A percentile compares a stretch with the other conserved stretches of the same genome.
These are phyloP conservation scores for Erysimum cheiranthoides DNA, from an alignment of 345 rosid species.

Conservation along the genomic window DNA sequence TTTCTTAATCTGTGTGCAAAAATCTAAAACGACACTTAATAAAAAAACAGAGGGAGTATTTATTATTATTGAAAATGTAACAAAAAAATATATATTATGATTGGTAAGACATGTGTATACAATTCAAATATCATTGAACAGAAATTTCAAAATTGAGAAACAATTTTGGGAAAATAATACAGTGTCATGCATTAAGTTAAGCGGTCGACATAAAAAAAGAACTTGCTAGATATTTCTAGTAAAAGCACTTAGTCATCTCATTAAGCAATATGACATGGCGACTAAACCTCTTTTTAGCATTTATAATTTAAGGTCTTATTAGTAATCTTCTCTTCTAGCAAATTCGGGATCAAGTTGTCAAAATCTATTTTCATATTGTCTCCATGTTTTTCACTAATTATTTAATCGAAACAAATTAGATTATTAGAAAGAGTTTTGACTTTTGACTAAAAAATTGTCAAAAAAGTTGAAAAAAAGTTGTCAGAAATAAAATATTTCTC, in stretches of 20 bases:
- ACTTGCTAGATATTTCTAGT: neutral
- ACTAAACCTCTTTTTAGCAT: slow-evolving; percentile 5
- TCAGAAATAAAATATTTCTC: neutral
- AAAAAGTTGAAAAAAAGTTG: slow-evolving; percentile 12
- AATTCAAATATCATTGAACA: too few species aligned
- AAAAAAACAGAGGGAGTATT: too few species aligned
- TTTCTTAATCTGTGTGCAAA: too few species aligned
- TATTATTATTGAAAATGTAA: too few species aligned
- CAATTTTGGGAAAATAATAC: neutral
- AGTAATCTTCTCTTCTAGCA: slow-evolving; percentile 11
- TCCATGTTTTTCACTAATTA: neutral
- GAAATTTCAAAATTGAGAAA: too few species aligned
- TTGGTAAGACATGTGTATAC: too few species aligned
- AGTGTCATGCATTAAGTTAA: neutral
- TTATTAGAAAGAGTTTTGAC: neutral
- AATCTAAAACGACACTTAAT: too few species aligned
- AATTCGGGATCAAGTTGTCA: slow-evolving; percentile 6
- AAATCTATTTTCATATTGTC: neutral
- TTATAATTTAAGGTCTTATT: too few species aligned
- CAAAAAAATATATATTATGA: too few species aligned
- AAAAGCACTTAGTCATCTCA: neutral
- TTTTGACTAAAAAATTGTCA: neutral
- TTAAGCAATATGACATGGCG: slow-evolving; percentile 6
- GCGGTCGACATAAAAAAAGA: neutral
- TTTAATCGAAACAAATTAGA: neutral